These are phyloP conservation scores for Nakazawaea populi DNA, from an alignment of 805 yeast genomes.

Conservation along the genomic window DNA sequence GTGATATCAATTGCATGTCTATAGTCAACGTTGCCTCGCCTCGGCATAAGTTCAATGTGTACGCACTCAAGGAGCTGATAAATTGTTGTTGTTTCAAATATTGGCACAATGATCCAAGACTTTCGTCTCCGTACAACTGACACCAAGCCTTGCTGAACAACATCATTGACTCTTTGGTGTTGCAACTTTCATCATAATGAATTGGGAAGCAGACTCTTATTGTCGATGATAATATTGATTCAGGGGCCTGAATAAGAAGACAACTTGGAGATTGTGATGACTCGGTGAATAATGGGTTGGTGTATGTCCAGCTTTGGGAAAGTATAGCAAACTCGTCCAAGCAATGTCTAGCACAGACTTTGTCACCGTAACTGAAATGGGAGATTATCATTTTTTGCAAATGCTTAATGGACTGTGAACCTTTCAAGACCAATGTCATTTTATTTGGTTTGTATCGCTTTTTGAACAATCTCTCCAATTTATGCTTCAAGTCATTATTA, in stretches of 20 bases:
- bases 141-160: conserved; percentile 43
- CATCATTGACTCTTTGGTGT: background rate
- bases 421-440: conserved; percentile 54
- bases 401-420: conserved; percentile 59
- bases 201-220: conserved; percentile 45
- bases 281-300: background rate
- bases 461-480: conserved; percentile 33
- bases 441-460: conserved; percentile 38
- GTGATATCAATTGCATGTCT: conserved; percentile 27
- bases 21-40: conserved; percentile 37
- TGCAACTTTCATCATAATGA: conserved; percentile 4
- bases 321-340: background rate
- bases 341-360: too few species aligned
- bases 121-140: conserved; percentile 59
- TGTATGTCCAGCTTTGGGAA: background rate
- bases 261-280: background rate
- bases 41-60: conserved; percentile 29
- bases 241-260: background rate
- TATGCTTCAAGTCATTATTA: conserved; percentile 28
- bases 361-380: conserved; percentile 28
- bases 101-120: conserved; percentile 41
- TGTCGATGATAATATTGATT: conserved; percentile 24
- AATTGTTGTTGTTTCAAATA: conserved; percentile 28
- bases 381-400: conserved; percentile 45
- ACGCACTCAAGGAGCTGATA: conserved; percentile 35